Conservation (phyloP, 805 yeast genomes). For the Candida xyloterini region DNA sequence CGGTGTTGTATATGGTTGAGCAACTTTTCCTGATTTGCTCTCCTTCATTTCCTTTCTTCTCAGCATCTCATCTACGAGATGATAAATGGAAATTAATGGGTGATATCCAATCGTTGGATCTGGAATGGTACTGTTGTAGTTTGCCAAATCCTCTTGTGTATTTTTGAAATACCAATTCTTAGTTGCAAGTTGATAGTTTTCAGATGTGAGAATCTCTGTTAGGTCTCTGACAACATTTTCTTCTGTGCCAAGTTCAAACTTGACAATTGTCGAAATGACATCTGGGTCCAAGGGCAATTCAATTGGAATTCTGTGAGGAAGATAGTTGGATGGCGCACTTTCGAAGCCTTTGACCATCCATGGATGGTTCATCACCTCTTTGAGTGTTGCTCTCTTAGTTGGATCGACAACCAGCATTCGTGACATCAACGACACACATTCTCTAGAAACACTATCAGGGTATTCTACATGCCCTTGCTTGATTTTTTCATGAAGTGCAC, state of each 20-base stretch:
- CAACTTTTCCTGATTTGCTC: constrained; percentile 34
- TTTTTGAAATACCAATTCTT: constrained; percentile 56
- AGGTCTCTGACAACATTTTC: constrained; percentile 57
- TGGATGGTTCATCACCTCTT: constrained; percentile 81
- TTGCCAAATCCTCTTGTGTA: constrained; percentile 28
- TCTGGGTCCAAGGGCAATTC: constrained; percentile 61
- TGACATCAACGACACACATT: constrained; percentile 74
- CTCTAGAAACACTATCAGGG: constrained; percentile 75
- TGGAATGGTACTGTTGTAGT: constrained; percentile 34
- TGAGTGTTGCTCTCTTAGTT: constrained; percentile 67
- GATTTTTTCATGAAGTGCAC: constrained; percentile 89
- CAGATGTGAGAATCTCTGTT: constrained; percentile 54
- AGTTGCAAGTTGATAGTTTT: constrained; percentile 60
- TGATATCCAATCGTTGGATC: constrained; percentile 88
- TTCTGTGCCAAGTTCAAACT: constrained; percentile 74
- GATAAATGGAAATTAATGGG: constrained; percentile 85
- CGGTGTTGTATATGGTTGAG: constrained; percentile 14
- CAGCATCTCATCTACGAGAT: constrained; percentile 79
- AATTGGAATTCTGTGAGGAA: constrained; percentile 79
- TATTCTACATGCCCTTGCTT: constrained; percentile 90
- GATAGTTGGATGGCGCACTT: constrained; percentile 60
- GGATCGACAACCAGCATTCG: constrained; percentile 94
- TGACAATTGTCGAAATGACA: constrained; percentile 71
- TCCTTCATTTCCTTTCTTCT: constrained; percentile 65
- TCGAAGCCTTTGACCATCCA: constrained; percentile 95